Evolutionary conservation across 1,284 basidiomycete species (phyloP), one percentile per base, ranked within the genome.

Genomic region (Cronartium quercuum): DNA sequence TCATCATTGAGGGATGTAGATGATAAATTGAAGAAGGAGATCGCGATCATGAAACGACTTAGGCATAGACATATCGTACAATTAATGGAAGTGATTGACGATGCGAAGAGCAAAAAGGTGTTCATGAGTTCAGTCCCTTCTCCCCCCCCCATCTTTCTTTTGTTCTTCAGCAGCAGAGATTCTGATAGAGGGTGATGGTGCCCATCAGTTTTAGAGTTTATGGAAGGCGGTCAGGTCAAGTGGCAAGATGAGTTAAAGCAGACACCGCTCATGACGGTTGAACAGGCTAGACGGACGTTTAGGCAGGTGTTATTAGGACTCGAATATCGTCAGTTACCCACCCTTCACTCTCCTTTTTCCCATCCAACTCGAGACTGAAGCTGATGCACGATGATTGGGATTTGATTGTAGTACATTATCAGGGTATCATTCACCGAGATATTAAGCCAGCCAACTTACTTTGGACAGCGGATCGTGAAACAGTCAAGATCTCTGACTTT

Each of bases 391-490:
- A 68, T 44, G 9, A 15, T 67, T 18, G 3, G n/a, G 35, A 24
- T 60, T 15, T 12, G 12, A 6, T 63, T 70, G 3, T 79, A 94
- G 92, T 98, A 6, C 95, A 98, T 82, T 88, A 91, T 80, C 92
- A 98, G 81, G 95, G 95, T 44, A 97, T 99, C 82, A 98, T 98
- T 68, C 96, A 99, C 83, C 91, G 96, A 75, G 96, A 99, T 83
- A 98, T 98, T 85, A 98, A 98, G 82, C 96, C 96, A 12, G 93
- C 92, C 76, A 99, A 99, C 82, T 87, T 99, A 42, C 86, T 99
- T 18, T 93, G 91, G 88, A 90, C 91, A 18, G 85, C 86, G 42
- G 89, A 93, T 82, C 88, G 89, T 62, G 78, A 78, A 60, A 85
- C 86, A 75, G 94, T 98, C 83, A 99, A 99, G 83, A 98, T 99